These are phyloP conservation scores for Fusarium sp. DNA, from an alignment of 2,329 filamentous ascomycete species.

Conservation along the genomic window DNA sequence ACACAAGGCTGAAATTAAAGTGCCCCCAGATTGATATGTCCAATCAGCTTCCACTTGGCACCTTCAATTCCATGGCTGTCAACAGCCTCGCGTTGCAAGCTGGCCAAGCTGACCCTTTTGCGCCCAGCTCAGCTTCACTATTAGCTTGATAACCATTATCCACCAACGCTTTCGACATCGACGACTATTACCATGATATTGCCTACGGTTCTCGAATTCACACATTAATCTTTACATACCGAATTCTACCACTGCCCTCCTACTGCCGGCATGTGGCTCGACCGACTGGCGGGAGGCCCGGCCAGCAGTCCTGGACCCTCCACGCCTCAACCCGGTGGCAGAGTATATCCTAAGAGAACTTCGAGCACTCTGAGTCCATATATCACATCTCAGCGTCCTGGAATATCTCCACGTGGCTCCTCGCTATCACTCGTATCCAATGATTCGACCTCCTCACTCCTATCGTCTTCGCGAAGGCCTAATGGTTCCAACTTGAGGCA, in stretches of 20 bases:
- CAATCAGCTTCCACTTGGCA: constrained; percentile 28
- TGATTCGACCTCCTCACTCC: constrained; percentile 80
- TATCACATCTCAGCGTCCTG: constrained; percentile 73
- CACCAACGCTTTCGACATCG: constrained; percentile 3
- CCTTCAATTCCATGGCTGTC: constrained; percentile 12
- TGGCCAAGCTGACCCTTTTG: constrained; percentile 40
- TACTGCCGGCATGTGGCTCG: constrained; percentile 79
- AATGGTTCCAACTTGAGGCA: constrained; percentile 77
- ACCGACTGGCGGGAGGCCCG: constrained; percentile 78
- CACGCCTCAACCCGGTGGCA: constrained; percentile 70
- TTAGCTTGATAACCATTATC: constrained; percentile 6
- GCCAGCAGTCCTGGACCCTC: constrained; percentile 67
- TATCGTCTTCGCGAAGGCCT: constrained; percentile 68
- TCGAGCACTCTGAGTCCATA: constrained; percentile 76
- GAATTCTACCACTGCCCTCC: constrained; percentile 9
- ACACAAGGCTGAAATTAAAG: constrained; percentile 25
- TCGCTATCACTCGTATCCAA: constrained; percentile 80
- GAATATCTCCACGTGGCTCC: constrained; percentile 76
- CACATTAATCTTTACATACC: constrained; percentile 6
- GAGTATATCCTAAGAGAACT: constrained; percentile 73
- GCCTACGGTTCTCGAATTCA: not conserved
- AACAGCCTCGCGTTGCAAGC: constrained; percentile 44
- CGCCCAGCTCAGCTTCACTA: constrained; percentile 26
- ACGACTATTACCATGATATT: constrained; percentile 25
- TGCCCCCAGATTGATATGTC: not conserved